Base-by-base conservation (phyloP, 352 stramenopile species). In the Globisporangium yorkense region DNA sequence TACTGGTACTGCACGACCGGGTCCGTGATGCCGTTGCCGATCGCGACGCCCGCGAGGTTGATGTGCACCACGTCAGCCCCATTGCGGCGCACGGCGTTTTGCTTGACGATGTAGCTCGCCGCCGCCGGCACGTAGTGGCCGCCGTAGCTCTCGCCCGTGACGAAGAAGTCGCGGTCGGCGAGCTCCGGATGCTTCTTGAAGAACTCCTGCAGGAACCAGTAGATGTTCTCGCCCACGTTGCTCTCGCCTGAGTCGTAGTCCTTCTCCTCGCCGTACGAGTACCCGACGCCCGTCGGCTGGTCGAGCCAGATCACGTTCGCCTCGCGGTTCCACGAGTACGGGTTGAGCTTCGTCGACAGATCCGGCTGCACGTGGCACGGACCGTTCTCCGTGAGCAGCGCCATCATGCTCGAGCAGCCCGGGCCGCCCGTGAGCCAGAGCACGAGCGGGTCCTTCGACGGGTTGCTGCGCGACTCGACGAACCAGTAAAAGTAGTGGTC, bases 401-500 rank as follows among this genome's bases (percentile, higher is more conserved):
- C 70, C 10, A 76, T 63, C 56, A 75, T 65, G 24, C 65, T 75
- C 39, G 65, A 75, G 57, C 65, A 75, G 0, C 70, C 70, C 15
- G 69, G 69, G 3, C 69, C 69, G 16, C 69, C 69, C n/a, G 69
- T 77, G 41, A 77, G 57, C 69, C 69, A 77, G 20, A 77, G 54
- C 35, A 77, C 47, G n/a, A 77, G 51, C 5, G 69, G 68, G 39
- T 74, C 69, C 5, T 20, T 74, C 8, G 12, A 20, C 5, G 65
- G 62, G 37, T 51, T 59, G 33, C 57, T 45, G 15, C 60, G 58
- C 9, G 69, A 77, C 55, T 77, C 64, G 37, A 77, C 66, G 54
- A 70, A 74, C 68, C 69, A 77, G 48, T 77, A 77, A 43, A 77
- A 77, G 58, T 77, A 77, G 44, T 77, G 54, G 52, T 77, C 70